Evolutionary conservation across 2,329 filamentous ascomycete species (phyloP).

Genomic region (Dactylellina drechsleri): DNA sequence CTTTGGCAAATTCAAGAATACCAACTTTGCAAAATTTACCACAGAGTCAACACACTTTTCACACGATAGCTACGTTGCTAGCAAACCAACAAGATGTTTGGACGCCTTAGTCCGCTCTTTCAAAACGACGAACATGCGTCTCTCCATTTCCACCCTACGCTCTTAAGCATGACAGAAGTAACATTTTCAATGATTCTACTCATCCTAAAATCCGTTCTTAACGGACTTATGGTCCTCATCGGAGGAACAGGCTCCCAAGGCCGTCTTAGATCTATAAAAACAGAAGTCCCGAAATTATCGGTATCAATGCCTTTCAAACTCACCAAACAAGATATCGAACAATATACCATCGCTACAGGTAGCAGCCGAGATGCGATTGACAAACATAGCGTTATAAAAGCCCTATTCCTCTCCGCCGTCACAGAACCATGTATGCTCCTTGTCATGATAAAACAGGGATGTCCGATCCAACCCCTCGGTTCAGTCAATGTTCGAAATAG

Average conservation of each 20-base stretch:
- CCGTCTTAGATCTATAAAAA: slow-evolving; percentile 13
- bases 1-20: not conserved
- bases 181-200: slow-evolving; percentile 34
- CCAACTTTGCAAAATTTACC: slow-evolving; percentile 39
- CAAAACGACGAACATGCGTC: slow-evolving; percentile 21
- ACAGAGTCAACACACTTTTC: slow-evolving; percentile 33
- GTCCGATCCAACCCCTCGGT: slow-evolving; percentile 44
- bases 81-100: slow-evolving; percentile 11
- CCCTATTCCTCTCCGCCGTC: slow-evolving; percentile 29
- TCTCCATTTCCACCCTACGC: slow-evolving; percentile 33
- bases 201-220: slow-evolving; percentile 33
- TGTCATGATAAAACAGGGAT: slow-evolving; percentile 30
- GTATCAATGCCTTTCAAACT: slow-evolving; percentile 46
- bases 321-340: slow-evolving; percentile 29
- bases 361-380: slow-evolving; percentile 18
- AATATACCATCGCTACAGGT: slow-evolving; percentile 17
- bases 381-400: slow-evolving; percentile 11
- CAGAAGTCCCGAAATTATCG: slow-evolving; percentile 41
- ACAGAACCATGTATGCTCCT: slow-evolving; percentile 47
- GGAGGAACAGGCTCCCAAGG: slow-evolving; percentile 19
- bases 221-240: slow-evolving; percentile 31
- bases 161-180: slow-evolving; percentile 27
- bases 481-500: slow-evolving; percentile 42
- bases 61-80: slow-evolving; percentile 23
- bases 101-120: slow-evolving; percentile 22